phyloP scores from a whole-genome alignment of 805 yeast genomes.

The Metschnikowia gelsemii region DNA sequence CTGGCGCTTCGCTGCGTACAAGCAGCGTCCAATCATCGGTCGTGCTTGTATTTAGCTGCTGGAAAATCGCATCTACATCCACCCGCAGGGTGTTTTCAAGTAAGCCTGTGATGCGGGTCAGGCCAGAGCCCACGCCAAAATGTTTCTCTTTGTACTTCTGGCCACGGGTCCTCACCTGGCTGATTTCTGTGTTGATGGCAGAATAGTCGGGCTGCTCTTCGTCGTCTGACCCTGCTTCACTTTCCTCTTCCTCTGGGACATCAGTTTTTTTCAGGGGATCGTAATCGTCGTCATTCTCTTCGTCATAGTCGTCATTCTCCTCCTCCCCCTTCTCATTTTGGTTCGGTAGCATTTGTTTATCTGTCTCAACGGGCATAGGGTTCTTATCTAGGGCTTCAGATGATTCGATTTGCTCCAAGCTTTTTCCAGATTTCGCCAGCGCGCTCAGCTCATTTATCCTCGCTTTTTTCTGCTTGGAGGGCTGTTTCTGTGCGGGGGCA shows the following conservation, averaged over 20 bases:
- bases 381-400: not conserved
- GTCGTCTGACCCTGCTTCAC: conserved; percentile 25
- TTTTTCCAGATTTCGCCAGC: too few species aligned
- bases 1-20: conserved; percentile 16
- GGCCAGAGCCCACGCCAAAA: not conserved
- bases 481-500: too few species aligned
- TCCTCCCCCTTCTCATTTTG: not conserved
- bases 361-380: not conserved
- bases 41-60: conserved; percentile 13
- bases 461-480: too few species aligned
- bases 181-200: conserved; percentile 50
- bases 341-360: not conserved
- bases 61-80: conserved; percentile 36
- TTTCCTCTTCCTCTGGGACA: conserved; percentile 9
- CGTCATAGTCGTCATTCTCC: conserved; percentile 48
- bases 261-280: conserved; percentile 39
- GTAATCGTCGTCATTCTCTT: conserved; percentile 59
- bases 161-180: conserved; percentile 67
- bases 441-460: too few species aligned
- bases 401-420: too few species aligned
- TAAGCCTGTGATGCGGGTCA: conserved; percentile 10
- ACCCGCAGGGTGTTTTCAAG: conserved; percentile 23
- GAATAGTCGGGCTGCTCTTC: conserved; percentile 39
- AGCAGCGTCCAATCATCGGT: conserved; percentile 19
- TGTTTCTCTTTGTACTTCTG: conserved; percentile 53